These are phyloP conservation scores for Colletotrichum abscissum DNA, from an alignment of 2,329 filamentous ascomycete genomes.

Conservation along the genomic window DNA sequence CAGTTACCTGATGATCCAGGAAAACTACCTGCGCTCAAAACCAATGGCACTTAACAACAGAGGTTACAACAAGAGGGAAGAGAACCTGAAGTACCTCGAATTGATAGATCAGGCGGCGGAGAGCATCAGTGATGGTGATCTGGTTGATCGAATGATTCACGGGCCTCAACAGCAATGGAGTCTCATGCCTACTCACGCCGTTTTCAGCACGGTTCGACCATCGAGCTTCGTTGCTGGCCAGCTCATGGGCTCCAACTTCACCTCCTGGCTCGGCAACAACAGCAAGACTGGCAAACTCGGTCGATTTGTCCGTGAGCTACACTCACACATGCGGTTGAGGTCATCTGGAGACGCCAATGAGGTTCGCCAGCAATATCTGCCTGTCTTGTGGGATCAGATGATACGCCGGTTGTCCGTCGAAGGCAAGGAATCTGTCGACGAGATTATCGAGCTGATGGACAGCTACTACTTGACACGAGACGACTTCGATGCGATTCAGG, in stretches of 20 bases:
- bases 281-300: slow-evolving; percentile 84
- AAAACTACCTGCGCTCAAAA: slow-evolving; percentile 92
- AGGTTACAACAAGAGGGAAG: slow-evolving; percentile 72
- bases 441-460: slow-evolving; percentile 96
- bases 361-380: slow-evolving; percentile 93
- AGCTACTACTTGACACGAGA: slow-evolving; percentile 95
- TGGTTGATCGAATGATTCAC: slow-evolving; percentile 98
- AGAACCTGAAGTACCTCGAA: slow-evolving; percentile 85
- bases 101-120: slow-evolving; percentile 88
- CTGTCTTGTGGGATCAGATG: slow-evolving; percentile 84
- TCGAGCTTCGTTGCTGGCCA: slow-evolving; percentile 88
- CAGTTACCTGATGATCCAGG: slow-evolving; percentile 96
- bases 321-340: slow-evolving; percentile 94
- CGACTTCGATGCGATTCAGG: slow-evolving; percentile 92
- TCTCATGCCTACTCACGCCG: slow-evolving; percentile 94
- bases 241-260: slow-evolving; percentile 81
- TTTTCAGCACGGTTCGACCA: slow-evolving; percentile 94
- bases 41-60: slow-evolving; percentile 72
- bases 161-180: slow-evolving; percentile 98
- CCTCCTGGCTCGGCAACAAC: slow-evolving; percentile 94
- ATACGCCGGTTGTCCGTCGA: slow-evolving; percentile 79
- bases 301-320: slow-evolving; percentile 90
- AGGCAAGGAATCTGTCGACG: slow-evolving; percentile 83
- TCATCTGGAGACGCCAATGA: slow-evolving; percentile 93
- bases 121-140: slow-evolving; percentile 96